Conservation (phyloP, 805 yeast genomes). For the Hermanozyma aechmeae region DNA sequence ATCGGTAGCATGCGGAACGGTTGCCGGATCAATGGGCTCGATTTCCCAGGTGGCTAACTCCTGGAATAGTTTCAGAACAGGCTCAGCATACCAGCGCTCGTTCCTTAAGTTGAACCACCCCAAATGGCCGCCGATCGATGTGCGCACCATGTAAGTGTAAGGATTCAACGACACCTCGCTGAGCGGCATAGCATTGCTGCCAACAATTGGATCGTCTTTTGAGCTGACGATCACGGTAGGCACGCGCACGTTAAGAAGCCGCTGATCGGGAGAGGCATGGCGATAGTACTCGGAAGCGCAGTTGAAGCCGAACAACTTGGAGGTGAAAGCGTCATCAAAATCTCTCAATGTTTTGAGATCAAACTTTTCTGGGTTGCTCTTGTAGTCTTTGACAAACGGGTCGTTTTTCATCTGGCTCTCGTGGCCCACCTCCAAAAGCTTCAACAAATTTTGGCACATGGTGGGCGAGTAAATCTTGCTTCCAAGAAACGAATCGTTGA, state of each 20-base stretch:
- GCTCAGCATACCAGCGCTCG: conserved; percentile 31
- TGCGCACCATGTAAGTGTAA: conserved; percentile 43
- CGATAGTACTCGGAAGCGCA: conserved; percentile 55
- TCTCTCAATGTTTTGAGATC: conserved; percentile 35
- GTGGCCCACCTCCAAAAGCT: conserved; percentile 18
- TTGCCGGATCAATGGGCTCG: conserved; percentile 3
- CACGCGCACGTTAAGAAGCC: conserved; percentile 46
- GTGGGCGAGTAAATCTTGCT: conserved; percentile 30
- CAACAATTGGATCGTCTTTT: conserved; percentile 59
- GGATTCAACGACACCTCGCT: conserved; percentile 47
- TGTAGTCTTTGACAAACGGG: conserved; percentile 16
- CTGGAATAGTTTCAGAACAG: conserved; percentile 23
- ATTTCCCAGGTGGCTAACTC: conserved; percentile 21
- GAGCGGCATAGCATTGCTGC: conserved; percentile 42
- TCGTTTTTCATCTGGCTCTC: conserved; percentile 15
- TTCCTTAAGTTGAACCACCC: conserved; percentile 34
- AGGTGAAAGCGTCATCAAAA: conserved; percentile 56
- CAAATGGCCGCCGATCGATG: conserved; percentile 68
- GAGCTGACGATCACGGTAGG: conserved; percentile 58
- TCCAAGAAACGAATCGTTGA: conserved; percentile 30
- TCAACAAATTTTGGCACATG: conserved; percentile 31
- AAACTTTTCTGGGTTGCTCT: conserved; percentile 19
- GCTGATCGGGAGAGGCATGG: conserved; percentile 52
- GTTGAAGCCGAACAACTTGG: conserved; percentile 53
- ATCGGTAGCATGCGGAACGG: conserved; percentile 20